Evolutionary conservation across 2,329 filamentous ascomycete genomes (phyloP).

Genomic region (Xylaria sp.): DNA sequence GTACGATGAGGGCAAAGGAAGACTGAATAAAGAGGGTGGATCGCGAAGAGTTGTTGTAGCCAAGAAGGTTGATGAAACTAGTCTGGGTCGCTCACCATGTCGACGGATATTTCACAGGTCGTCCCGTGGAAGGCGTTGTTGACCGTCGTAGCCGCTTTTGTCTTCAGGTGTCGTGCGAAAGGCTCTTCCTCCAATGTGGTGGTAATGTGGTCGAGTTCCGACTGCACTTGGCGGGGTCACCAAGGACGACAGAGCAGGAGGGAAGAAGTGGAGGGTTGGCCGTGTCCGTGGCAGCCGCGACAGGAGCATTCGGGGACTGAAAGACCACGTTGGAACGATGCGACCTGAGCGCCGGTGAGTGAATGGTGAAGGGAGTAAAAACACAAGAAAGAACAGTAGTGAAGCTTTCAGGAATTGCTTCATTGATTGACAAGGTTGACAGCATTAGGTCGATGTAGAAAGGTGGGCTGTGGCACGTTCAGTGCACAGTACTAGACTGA

Average conservation of each 20-base stretch:
- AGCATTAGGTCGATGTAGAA: constrained; percentile 11
- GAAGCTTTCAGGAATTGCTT: constrained; percentile 27
- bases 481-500: not conserved
- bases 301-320: constrained; percentile 10
- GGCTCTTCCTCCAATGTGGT: constrained; percentile 15
- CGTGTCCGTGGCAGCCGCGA: constrained; percentile 6
- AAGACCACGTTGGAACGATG: constrained; percentile 7
- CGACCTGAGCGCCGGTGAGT: constrained; percentile 18
- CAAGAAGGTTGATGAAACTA: constrained; percentile 22
- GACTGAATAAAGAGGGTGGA: constrained; percentile 4
- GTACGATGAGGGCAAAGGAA: constrained; percentile 5
- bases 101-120: not conserved
- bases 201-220: constrained; percentile 11
- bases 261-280: constrained; percentile 2
- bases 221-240: constrained; percentile 20
- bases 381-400: constrained; percentile 12
- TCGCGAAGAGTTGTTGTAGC: constrained; percentile 5
- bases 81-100: not conserved
- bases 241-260: constrained; percentile 9
- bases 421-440: constrained; percentile 16
- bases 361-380: constrained; percentile 7
- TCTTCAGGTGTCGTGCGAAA: constrained; percentile 12
- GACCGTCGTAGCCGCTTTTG: constrained; percentile 5
- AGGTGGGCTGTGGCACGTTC: constrained; percentile 26
- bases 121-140: not conserved